Base-by-base conservation (phyloP, 768 basidiomycete species). In the Tephrocybe rancida region DNA sequence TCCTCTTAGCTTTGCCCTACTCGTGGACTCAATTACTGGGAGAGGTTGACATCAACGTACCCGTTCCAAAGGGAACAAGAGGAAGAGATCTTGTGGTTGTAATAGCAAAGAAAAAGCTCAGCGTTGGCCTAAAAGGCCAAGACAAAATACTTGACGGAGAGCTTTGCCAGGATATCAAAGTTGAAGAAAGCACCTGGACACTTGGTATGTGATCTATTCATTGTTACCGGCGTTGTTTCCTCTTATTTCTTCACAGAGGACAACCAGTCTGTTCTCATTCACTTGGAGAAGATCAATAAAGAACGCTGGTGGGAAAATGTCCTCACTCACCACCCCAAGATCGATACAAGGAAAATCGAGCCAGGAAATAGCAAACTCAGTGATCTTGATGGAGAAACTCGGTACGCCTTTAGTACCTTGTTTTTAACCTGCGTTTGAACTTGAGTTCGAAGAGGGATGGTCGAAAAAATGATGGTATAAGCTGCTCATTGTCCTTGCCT, bases 391-490 rank as follows among this genome's bases (percentile, higher is more conserved):
- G 90, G 88, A 10, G 96, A 98, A 68, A 98, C 96, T 0, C 85
- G 92, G 92, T 88, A 60, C 29, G 72, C 57, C 10, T n/a, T 26
- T 21, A 26, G 35, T 18, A n/a, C 13, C 14, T 18, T 21, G 3
- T 16, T 24, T 19, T 13, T 8, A 37, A 5, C 14, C 25, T 10
- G 16, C 37, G 24, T 41, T 38, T 48, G 24, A 43, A 48, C 52
- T 46, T 58, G 50, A 34, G 34, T 44, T 60, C 32, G 2, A 63
- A 92, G 97, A 60, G 94, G 91, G 2, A 90, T 99, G 91, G 97
- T 99, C 3, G 97, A 99, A 72, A 99, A 99, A 78, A 99, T 99
- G 97, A 98, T 99, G 96, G 96, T 96, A 73, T 61, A 88, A 48
- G 24, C 27, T 44, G 14, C 50, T 25, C 42, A 24, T 35, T 18